Evolutionary conservation across 1,284 basidiomycete species (phyloP).

Genomic region (Ganoderma sinense): DNA sequence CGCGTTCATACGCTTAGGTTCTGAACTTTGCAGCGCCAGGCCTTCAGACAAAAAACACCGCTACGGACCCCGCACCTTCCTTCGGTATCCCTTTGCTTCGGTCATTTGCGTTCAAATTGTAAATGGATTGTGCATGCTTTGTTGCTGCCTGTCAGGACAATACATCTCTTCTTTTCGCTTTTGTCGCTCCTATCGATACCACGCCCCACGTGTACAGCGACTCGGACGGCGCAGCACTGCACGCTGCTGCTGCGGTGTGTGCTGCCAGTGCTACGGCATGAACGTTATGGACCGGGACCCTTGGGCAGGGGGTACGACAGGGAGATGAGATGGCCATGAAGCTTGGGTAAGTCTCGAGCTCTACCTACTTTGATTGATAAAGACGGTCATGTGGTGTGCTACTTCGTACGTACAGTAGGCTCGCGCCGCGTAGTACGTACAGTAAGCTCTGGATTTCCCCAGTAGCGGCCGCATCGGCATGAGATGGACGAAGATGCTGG

Average conservation of each 20-base stretch:
- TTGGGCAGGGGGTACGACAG: background rate
- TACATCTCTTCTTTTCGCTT: constrained; percentile 11
- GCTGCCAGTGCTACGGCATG: background rate
- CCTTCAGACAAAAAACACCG: constrained; percentile 7
- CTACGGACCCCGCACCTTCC: constrained; percentile 6
- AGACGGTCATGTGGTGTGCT: background rate
- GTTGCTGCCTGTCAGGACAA: constrained; percentile 15
- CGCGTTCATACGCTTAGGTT: background rate
- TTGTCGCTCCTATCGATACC: background rate
- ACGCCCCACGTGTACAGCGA: background rate
- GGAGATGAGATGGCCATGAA: background rate
- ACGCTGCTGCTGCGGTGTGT: background rate
- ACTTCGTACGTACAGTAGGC: background rate
- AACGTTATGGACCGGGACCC: background rate
- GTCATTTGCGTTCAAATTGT: constrained; percentile 5
- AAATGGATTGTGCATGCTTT: constrained; percentile 14
- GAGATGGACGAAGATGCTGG: too few relatives aligned
- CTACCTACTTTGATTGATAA: background rate
- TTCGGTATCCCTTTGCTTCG: constrained; percentile 13
- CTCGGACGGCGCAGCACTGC: background rate
- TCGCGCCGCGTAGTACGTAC: background rate
- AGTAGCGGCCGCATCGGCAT: background rate
- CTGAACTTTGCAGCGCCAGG: background rate
- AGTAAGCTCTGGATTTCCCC: background rate
- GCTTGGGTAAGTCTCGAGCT: background rate